phyloP scores from a whole-genome alignment of 345 rosid species.

The Theobroma cacao region DNA sequence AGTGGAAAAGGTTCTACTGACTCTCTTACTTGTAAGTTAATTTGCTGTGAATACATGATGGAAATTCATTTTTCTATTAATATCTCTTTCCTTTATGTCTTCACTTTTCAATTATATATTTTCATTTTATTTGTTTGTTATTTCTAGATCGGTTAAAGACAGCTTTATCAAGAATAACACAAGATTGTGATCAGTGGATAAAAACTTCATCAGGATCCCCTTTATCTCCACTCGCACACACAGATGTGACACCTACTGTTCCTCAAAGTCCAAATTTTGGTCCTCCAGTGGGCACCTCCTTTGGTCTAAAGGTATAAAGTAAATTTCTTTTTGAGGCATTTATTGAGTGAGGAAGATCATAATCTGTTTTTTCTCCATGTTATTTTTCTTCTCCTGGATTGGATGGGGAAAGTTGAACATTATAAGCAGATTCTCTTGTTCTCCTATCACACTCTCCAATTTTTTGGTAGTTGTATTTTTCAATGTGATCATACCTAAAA shows the following conservation, averaged over 20 bases:
- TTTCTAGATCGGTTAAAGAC: constrained; percentile 79
- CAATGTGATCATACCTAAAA: neutral
- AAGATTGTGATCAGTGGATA: constrained; percentile 95
- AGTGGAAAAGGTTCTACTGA: constrained; percentile 57
- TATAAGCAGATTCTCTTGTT: neutral
- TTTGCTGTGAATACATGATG: constrained; percentile 5
- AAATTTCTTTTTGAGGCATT: neutral
- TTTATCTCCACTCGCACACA: constrained; percentile 48
- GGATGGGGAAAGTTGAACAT: neutral
- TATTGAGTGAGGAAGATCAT: neutral
- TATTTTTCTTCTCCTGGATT: neutral
- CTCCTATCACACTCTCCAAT: neutral
- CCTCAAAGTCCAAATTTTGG: constrained; percentile 48
- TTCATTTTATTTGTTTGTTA: constrained; percentile 14
- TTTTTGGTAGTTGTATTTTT: neutral
- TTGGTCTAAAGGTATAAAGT: constrained; percentile 79
- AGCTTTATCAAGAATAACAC: constrained; percentile 75
- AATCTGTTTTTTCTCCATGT: neutral
- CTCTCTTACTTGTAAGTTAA: constrained; percentile 67
- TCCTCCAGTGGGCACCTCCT: constrained; percentile 45
- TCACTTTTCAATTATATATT: neutral
- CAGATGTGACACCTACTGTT: constrained; percentile 63
- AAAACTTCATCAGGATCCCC: constrained; percentile 52
- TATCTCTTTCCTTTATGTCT: neutral
- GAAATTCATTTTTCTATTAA: neutral